Percentiles rank a stretch among this genome's conserved stretches.
phyloP scores from a whole-genome alignment of 306 rosid genomes.

The Medicago arabica region DNA sequence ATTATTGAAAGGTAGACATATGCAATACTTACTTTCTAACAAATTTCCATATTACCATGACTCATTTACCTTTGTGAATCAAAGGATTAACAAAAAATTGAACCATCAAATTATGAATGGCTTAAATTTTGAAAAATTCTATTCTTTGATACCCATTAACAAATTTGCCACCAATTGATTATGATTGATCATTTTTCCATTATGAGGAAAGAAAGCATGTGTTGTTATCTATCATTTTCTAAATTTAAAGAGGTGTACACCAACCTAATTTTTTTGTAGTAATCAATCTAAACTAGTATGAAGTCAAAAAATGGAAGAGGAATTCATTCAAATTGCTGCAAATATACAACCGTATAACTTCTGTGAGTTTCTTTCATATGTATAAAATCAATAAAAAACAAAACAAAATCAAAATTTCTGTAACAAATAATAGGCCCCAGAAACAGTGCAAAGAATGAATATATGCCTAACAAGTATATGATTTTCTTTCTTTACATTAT shows the following conservation, averaged over 20 bases:
- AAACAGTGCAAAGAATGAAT: constrained; percentile 57
- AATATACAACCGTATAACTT: constrained; percentile 58
- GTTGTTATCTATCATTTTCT: neutral
- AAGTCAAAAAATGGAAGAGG: constrained; percentile 24
- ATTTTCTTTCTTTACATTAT: constrained; percentile 52
- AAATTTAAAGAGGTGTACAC: neutral
- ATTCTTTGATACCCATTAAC: neutral
- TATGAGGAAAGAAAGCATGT: neutral
- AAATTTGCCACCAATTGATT: neutral
- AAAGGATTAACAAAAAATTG: too few species aligned
- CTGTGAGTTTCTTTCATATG: constrained; percentile 50
- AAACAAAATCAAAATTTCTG: constrained; percentile 45
- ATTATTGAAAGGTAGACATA: neutral
- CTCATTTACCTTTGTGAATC: too few species aligned
- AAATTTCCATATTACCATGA: too few species aligned
- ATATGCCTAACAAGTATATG: constrained; percentile 54
- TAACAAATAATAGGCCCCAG: constrained; percentile 33
- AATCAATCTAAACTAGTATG: neutral
- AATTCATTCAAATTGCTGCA: constrained; percentile 52
- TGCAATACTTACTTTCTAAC: neutral
- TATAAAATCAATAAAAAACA: constrained; percentile 37
- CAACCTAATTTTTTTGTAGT: neutral
- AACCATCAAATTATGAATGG: too few species aligned
- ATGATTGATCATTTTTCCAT: neutral
- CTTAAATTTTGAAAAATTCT: neutral